A percentile compares a stretch with the other conserved stretches of the same genome.
Evolutionary conservation across 2,329 filamentous ascomycete genomes (phyloP).

Genomic region (Penicillium sp.): DNA sequence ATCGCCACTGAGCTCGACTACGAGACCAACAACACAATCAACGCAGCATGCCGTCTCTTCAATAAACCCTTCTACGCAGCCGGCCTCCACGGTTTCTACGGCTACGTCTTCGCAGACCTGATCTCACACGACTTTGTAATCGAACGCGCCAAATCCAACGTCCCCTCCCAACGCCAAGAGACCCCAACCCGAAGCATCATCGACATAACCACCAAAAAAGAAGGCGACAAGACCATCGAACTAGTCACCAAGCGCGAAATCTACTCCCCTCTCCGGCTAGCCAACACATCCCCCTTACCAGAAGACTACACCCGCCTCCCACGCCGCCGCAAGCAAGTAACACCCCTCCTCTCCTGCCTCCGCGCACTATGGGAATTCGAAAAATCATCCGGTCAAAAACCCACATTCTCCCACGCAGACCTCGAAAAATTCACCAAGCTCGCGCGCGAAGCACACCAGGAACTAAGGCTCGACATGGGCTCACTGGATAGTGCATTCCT

Average conservation of each 20-base stretch:
- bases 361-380: conserved; percentile 89
- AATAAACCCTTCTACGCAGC: conserved; percentile 83
- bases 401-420: conserved; percentile 58
- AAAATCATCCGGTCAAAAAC: conserved; percentile 51
- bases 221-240: conserved; percentile 69
- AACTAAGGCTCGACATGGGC: conserved; percentile 63
- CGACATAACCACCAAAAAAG: conserved; percentile 63
- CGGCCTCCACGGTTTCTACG: conserved; percentile 81
- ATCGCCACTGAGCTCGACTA: conserved; percentile 86
- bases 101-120: conserved; percentile 90
- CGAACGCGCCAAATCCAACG: conserved; percentile 75
- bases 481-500: conserved; percentile 67
- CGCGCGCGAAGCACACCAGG: conserved; percentile 70
- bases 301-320: conserved; percentile 66
- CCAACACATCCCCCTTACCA: conserved; percentile 68
- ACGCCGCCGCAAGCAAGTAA: conserved; percentile 66
- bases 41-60: conserved; percentile 75
- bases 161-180: conserved; percentile 60
- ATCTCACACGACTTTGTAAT: conserved; percentile 87
- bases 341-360: conserved; percentile 76
- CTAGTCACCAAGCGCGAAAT: conserved; percentile 85
- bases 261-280: conserved; percentile 83
- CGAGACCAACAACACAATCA: conserved; percentile 68
- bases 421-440: conserved; percentile 70
- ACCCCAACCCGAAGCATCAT: conserved; percentile 72